Evolutionary conservation across 1,284 basidiomycete species (phyloP), one percentile per base, ranked within the genome.

Genomic region (Cutaneotrichosporon mucoides): DNA sequence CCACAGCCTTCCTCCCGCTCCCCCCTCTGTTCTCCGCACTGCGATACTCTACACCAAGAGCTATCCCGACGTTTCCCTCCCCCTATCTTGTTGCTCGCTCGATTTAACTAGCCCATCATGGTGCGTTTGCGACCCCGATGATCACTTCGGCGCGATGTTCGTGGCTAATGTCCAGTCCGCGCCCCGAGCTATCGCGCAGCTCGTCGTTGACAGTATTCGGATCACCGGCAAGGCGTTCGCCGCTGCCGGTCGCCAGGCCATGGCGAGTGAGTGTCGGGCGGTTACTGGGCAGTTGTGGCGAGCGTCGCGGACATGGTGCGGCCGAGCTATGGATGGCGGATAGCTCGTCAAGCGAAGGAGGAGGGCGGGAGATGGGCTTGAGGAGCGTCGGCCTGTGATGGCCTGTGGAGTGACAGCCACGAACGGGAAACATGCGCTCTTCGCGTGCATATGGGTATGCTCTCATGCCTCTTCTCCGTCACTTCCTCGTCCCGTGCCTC

Each of bases 201-300:
- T 75, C 48, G 64, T 75, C 15, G 59, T 73, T 11, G 67, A 66
- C n/a, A 65, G 69, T 36, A 56, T 70, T 38, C 63, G 66, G 55
- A 69, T 73, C 33, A 81, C 99, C 56, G 94, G 95, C 57, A 93
- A 88, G 79, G 96, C 96, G 42, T 86, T 97, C 61, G 81, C 84
- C 44, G 94, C 93, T 73, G 95, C 95, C 5, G 92, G 91, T 48
- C 83, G 84, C 68, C 96, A 99, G 78, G 95, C 95, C 9, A 86
- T 89, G 52, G 87, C 90, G 81, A 99, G 94, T 97, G 76, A 73
- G 88, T 83, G 1, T 3, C 46, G 8, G 4, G 13, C 34, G 34
- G 40, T 37, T 24, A 13, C 5, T 12, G 12, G n/a, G 37, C 24
- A 61, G 33, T 40, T 12, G 12, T 37, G 24, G 24, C 24, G 24